These are phyloP conservation scores for Geosmithia flava DNA, from an alignment of 2,329 filamentous ascomycete species.

Conservation along the genomic window DNA sequence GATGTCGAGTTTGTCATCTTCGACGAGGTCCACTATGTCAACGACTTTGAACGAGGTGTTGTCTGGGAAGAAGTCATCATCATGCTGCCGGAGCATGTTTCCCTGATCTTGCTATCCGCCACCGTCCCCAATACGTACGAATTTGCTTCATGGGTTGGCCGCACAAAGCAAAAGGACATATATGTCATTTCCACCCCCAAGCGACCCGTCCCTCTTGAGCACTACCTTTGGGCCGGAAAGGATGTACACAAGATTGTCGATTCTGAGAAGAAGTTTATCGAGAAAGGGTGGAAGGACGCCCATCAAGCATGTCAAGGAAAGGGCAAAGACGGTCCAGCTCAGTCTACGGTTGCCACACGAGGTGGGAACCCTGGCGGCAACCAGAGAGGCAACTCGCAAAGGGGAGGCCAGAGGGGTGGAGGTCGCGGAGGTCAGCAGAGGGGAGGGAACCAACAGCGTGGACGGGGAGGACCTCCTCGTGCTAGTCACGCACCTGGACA, in stretches of 20 bases:
- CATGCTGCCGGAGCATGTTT: constrained; percentile 96
- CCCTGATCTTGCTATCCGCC: constrained; percentile 85
- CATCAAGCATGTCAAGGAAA: constrained; percentile 71
- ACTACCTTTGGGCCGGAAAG: constrained; percentile 93
- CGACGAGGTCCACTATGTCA: constrained; percentile 98
- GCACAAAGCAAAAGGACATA: constrained; percentile 97
- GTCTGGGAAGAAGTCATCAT: constrained; percentile 99
- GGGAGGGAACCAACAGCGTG: constrained; percentile 40
- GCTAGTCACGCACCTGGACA: constrained; percentile 61
- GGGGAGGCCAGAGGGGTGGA: constrained; percentile 35
- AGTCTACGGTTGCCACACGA: constrained; percentile 19
- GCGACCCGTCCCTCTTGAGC: constrained; percentile 84
- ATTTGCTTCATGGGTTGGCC: constrained; percentile 95
- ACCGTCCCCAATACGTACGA: constrained; percentile 97
- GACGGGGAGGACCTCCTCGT: constrained; percentile 37
- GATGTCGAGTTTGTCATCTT: constrained; percentile 99
- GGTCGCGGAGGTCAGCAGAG: constrained; percentile 28
- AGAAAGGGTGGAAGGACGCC: constrained; percentile 90
- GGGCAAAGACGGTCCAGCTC: constrained; percentile 53
- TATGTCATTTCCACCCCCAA: constrained; percentile 98
- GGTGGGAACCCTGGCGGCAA: constrained; percentile 23
- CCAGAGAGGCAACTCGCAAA: constrained; percentile 30
- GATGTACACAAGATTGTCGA: constrained; percentile 91
- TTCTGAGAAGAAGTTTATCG: constrained; percentile 80
- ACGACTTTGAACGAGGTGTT: constrained; percentile 87